Conservation (phyloP, 108 stramenopile genomes). For the Pseudonitzschia pungens region DNA sequence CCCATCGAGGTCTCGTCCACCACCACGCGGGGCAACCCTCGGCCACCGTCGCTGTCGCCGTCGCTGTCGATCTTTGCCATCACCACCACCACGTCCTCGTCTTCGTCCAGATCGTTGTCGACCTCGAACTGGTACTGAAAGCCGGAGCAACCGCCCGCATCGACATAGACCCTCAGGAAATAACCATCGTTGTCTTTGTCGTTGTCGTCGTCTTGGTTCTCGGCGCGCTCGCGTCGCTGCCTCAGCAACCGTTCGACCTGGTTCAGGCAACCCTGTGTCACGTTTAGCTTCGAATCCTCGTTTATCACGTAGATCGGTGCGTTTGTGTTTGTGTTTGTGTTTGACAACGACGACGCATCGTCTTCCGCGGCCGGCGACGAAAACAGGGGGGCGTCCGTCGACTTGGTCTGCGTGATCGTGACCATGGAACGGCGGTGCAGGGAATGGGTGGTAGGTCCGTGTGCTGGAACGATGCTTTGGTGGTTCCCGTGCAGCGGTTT, state of each 20-base stretch:
- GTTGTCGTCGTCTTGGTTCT: background rate
- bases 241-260: constrained; percentile 37
- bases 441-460: no score
- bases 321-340: background rate
- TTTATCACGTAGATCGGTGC: constrained; percentile 13
- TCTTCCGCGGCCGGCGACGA: background rate
- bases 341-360: background rate
- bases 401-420: constrained; percentile 9
- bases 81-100: constrained; percentile 63
- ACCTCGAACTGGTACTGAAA: constrained; percentile 88
- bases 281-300: constrained; percentile 22
- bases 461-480: no score
- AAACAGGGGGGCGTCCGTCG: background rate
- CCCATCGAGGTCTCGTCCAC: constrained; percentile 78
- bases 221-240: constrained; percentile 15
- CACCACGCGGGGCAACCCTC: constrained; percentile 44
- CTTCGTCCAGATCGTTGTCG: constrained; percentile 53
- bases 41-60: background rate
- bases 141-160: constrained; percentile 89
- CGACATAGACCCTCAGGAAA: constrained; percentile 82
- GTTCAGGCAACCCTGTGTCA: constrained; percentile 41
- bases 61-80: constrained; percentile 23
- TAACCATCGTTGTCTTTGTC: constrained; percentile 3
- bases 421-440: constrained; percentile 1
- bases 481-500: no score